A percentile compares a stretch with the other conserved stretches of the same genome.
phyloP scores from a whole-genome alignment of 208 protist genomes.

The Trypanosomatidae sp. region DNA sequence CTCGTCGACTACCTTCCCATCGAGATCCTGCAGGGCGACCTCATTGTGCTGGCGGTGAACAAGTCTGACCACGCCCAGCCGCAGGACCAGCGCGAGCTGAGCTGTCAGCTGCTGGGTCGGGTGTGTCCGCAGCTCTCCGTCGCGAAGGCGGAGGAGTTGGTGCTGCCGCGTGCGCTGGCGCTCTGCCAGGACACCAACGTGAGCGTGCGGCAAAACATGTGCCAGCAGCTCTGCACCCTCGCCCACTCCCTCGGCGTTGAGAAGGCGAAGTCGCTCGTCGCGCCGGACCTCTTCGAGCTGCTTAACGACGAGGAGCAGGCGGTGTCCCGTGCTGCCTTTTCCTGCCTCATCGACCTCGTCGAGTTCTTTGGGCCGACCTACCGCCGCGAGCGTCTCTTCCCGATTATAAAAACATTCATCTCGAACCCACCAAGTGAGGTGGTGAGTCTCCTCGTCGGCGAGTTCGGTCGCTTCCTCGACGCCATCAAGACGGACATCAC shows the following conservation, averaged over 20 bases:
- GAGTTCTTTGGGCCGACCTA: constrained; percentile 89
- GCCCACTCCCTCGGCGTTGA: constrained; percentile 80
- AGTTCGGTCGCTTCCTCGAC: constrained; percentile 88
- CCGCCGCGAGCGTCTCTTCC: constrained; percentile 79
- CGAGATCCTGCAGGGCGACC: constrained; percentile 57
- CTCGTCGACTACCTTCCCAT: constrained; percentile 56
- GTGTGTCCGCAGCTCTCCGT: constrained; percentile 57
- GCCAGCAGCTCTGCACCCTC: constrained; percentile 80
- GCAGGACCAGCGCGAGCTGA: constrained; percentile 88
- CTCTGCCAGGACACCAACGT: constrained; percentile 92
- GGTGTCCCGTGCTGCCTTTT: constrained; percentile 85
- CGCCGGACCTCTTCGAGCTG: constrained; percentile 86
- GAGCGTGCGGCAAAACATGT: constrained; percentile 82
- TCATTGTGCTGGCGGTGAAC: constrained; percentile 70
- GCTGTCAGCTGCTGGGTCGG: constrained; percentile 77
- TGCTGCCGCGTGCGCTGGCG: constrained; percentile 76
- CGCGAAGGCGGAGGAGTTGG: constrained; percentile 52
- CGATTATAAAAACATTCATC: constrained; percentile 88
- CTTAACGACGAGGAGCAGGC: constrained; percentile 88
- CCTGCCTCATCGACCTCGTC: constrained; percentile 86
- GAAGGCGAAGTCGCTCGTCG: constrained; percentile 68
- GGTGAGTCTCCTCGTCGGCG: constrained; percentile 72
- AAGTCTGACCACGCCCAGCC: constrained; percentile 88
- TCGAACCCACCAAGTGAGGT: constrained; percentile 84
- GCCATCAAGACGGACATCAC: constrained; percentile 85